Conservation (phyloP, 2,329 filamentous ascomycete species). For the Phyllosticta citriasiana region DNA sequence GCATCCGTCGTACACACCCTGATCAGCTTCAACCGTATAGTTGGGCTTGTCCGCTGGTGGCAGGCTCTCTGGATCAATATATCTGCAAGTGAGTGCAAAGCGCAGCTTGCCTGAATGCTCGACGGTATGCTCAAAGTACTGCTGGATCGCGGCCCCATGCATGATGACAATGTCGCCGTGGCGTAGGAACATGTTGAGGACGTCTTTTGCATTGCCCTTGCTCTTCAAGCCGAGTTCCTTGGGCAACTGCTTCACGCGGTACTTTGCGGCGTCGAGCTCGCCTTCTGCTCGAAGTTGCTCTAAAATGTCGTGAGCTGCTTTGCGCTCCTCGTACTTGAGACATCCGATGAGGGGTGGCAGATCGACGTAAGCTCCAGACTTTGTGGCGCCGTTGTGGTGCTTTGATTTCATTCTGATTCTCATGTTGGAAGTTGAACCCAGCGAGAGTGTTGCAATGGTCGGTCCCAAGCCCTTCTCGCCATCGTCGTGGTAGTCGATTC, state of each 20-base stretch:
- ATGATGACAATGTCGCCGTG: conserved; percentile 59
- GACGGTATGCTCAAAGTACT: conserved; percentile 50
- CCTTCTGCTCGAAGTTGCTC: conserved; percentile 15
- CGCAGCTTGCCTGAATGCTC: conserved; percentile 41
- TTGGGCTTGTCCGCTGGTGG: conserved; percentile 25
- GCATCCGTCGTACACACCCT: conserved; percentile 26
- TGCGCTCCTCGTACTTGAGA: conserved; percentile 24
- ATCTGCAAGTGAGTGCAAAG: conserved; percentile 48
- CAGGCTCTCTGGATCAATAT: conserved; percentile 39
- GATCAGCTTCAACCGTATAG: conserved; percentile 29
- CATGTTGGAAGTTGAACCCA: conserved; percentile 52
- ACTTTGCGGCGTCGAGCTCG: conserved; percentile 15
- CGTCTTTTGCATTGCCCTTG: conserved; percentile 19
- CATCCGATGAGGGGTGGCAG: conserved; percentile 22
- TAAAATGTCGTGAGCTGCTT: conserved; percentile 22
- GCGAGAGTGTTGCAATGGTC: conserved; percentile 51
- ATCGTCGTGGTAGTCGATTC: conserved; percentile 56
- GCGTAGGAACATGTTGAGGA: conserved; percentile 39
- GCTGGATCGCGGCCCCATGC: conserved; percentile 50
- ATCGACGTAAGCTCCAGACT: conserved; percentile 23
- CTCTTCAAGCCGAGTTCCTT: conserved; percentile 27
- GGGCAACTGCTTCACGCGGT: conserved; percentile 23
- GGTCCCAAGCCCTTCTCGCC: conserved; percentile 54
- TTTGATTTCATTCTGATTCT: conserved; percentile 46
- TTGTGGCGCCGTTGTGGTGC: conserved; percentile 32